Evolutionary conservation across 345 rosid genomes (phyloP), one percentile per base, ranked within the genome.

Genomic region (Sisymbrium altissimum): DNA sequence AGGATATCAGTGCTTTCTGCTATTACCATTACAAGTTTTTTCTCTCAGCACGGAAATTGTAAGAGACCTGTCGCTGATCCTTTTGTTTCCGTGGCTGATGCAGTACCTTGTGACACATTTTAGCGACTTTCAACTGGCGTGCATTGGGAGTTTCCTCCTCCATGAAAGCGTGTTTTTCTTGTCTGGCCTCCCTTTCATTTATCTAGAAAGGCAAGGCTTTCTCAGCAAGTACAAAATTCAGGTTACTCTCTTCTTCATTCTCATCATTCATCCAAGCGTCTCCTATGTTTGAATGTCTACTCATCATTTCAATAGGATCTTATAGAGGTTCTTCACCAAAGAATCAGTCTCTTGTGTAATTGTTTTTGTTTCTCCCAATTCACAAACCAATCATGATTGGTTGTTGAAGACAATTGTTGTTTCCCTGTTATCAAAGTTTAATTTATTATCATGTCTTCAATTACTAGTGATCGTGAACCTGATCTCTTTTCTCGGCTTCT

Each of bases 91-190:
- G 32, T 68, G 64, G 54, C 21, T 70, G 71, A 60, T 83, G 96
- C 94, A 95, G 99, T 84, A 82, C 78, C 83, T 95, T 82, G 85
- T 83, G 72, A 84, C 87, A 6, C 86, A 88, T 83, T 95, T 89
- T 83, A 95, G 85, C 23, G 98, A 95, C 78, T 92, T 95, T 74
- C 98, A 92, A 71, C 78, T 95, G 68, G 91, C 99, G 0, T 90
- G 98, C 74, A 85, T 95, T 3, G 99, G 98, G 76, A 95, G 99
- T 81, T 95, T 95, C 75, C 76, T 92, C 61, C 87, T 95, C 60
- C 99, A 95, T 64, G 99, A 95, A 78, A 88, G 99, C 70, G 87
- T 92, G 32, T 95, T 92, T 69, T 95, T 95, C 88, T 86, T 95
- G 50, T 86, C 94, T 32, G 99, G 99, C 18, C 96, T 95, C 79